A percentile compares a stretch with the other conserved stretches of the same genome.
Evolutionary conservation across 768 basidiomycete species (phyloP).

Genomic region (Termitomyces sp.): DNA sequence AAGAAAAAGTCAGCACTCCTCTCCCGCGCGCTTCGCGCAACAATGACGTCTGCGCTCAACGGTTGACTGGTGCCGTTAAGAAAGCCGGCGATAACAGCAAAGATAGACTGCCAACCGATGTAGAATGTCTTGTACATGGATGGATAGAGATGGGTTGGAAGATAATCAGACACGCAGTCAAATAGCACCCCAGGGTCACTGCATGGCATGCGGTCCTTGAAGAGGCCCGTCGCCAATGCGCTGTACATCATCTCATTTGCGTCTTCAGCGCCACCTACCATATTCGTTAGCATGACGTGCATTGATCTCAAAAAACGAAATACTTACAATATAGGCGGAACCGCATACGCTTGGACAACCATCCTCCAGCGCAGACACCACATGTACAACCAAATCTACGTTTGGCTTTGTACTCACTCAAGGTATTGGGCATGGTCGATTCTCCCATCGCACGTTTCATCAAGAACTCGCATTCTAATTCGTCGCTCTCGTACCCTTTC

Average conservation of each 20-base stretch:
- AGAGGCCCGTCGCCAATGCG: neutral
- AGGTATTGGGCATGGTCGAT: neutral
- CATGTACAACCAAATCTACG: slow-evolving; percentile 21
- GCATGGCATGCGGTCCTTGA: neutral
- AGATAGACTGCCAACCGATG: slow-evolving; percentile 21
- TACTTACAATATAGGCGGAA: slow-evolving; percentile 9
- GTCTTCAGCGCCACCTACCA: neutral
- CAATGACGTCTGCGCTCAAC: neutral
- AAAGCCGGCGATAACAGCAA: slow-evolving; percentile 15
- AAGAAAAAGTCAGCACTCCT: slow-evolving; percentile 13
- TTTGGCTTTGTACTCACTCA: slow-evolving; percentile 13
- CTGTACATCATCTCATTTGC: neutral
- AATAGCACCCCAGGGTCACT: neutral
- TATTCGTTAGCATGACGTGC: neutral
- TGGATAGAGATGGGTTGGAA: slow-evolving; percentile 7
- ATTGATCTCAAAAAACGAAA: neutral
- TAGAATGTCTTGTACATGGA: slow-evolving; percentile 19
- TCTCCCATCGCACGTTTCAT: slow-evolving; percentile 2
- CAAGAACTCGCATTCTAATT: slow-evolving; percentile 5
- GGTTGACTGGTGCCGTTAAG: slow-evolving; percentile 6
- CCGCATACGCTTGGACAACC: slow-evolving; percentile 17
- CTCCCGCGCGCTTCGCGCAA: neutral
- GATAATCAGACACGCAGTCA: neutral
- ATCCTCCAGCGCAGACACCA: slow-evolving; percentile 16
- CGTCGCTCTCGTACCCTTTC: slow-evolving; percentile 2